Evolutionary conservation across 2,329 filamentous ascomycete genomes (phyloP).

Genomic region (Emergomyces africanus): DNA sequence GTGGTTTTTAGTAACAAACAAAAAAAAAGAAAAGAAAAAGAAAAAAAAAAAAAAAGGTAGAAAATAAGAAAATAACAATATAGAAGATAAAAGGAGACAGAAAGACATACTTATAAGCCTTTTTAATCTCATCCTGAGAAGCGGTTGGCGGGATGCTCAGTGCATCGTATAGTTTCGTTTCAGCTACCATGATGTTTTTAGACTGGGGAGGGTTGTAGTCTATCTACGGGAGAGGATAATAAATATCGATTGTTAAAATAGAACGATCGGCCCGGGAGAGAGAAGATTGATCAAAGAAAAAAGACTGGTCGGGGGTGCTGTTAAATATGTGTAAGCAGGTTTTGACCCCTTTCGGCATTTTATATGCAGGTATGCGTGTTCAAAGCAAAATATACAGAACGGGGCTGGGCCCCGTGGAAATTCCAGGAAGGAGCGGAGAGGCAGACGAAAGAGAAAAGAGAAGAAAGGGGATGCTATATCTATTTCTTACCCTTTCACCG

Average conservation of each 20-base stretch:
- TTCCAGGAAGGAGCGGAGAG: not conserved
- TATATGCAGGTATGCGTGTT: not conserved
- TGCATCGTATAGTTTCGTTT: constrained; percentile 89
- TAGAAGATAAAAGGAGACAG: not conserved
- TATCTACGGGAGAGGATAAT: not conserved
- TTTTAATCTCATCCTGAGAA: constrained; percentile 90
- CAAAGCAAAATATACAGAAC: not conserved
- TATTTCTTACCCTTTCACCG: not conserved
- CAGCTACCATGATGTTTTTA: constrained; percentile 72
- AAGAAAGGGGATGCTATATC: not conserved
- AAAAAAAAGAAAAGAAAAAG: no score
- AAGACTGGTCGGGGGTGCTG: not conserved
- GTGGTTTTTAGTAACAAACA: no score
- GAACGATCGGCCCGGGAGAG: not conserved
- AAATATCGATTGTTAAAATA: not conserved
- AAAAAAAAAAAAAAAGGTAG: no score
- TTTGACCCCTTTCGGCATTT: not conserved
- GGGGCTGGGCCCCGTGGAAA: not conserved
- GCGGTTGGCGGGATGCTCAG: constrained; percentile 68
- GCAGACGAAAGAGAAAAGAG: no score
- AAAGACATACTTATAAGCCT: constrained; percentile 64
- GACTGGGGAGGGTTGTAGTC: not conserved
- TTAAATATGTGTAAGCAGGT: not conserved
- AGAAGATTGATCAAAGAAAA: not conserved
- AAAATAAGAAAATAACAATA: no score